These are phyloP conservation scores for Lipomyces kockii DNA, from an alignment of 805 yeast genomes.

Conservation along the genomic window DNA sequence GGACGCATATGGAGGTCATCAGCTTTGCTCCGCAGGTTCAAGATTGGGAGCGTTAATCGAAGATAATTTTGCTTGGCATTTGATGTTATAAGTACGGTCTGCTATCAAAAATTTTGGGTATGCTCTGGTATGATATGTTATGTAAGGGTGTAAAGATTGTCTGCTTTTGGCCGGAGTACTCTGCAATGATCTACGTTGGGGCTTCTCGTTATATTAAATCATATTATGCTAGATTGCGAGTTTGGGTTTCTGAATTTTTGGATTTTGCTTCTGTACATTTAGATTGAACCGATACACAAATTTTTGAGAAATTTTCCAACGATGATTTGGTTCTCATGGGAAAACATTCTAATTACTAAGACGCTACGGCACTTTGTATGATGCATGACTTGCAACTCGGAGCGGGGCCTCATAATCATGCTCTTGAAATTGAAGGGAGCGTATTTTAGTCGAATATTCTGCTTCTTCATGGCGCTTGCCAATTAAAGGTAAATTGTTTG, in stretches of 20 bases:
- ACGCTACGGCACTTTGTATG: too few relatives aligned
- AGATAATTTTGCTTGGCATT: neutral
- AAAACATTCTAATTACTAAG: too few relatives aligned
- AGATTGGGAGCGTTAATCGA: constrained; percentile 9
- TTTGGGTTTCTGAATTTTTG: neutral
- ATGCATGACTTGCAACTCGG: too few relatives aligned
- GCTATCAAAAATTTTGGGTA: neutral
- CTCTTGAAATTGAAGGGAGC: too few relatives aligned
- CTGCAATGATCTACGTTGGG: neutral
- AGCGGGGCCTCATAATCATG: too few relatives aligned
- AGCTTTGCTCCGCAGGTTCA: constrained; percentile 45
- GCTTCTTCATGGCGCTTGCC: too few relatives aligned
- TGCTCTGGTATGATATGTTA: neutral
- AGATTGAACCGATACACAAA: neutral
- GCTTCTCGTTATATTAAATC: neutral
- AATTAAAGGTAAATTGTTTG: too few relatives aligned
- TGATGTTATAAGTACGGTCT: too few relatives aligned
- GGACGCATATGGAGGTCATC: constrained; percentile 47
- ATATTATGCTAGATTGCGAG: neutral
- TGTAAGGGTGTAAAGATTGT: neutral
- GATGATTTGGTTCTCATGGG: too few relatives aligned
- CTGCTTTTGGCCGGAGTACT: neutral
- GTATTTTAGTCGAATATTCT: too few relatives aligned
- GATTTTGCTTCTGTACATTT: neutral
- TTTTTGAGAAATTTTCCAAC: neutral